phyloP scores from a whole-genome alignment of 495 filamentous ascomycete genomes.

The Umbilicaria muhlenbergii region DNA sequence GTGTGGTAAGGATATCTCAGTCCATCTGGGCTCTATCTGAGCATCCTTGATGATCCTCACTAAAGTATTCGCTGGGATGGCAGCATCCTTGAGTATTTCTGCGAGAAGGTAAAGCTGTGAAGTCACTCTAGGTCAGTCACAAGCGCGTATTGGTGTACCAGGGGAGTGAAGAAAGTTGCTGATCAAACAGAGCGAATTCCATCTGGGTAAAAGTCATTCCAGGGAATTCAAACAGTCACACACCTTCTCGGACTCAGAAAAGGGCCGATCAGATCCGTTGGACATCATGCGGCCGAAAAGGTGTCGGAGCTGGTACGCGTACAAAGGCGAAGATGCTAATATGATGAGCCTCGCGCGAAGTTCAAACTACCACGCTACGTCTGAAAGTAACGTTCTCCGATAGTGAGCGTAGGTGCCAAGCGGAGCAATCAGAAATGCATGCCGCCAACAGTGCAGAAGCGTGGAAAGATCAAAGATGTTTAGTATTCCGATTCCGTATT shows the following conservation, averaged over 20 bases:
- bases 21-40: slow-evolving; percentile 37
- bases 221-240: slow-evolving; percentile 1
- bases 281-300: slow-evolving; percentile 17
- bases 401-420: no score
- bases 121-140: slow-evolving; percentile 5
- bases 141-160: neutral
- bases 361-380: no score
- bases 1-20: slow-evolving; percentile 39
- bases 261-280: slow-evolving; percentile 33
- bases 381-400: no score
- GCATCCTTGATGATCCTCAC: slow-evolving; percentile 32
- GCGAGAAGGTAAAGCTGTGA: slow-evolving; percentile 36
- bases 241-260: slow-evolving; percentile 47
- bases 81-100: slow-evolving; percentile 44
- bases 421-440: no score
- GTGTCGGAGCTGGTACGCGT: no score
- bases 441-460: no score
- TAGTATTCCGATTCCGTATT: no score
- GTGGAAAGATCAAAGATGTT: no score
- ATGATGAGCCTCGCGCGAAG: no score
- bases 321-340: no score
- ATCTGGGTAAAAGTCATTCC: no score
- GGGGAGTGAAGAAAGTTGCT: neutral
- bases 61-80: slow-evolving; percentile 32
- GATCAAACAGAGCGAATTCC: neutral